phyloP scores from a whole-genome alignment of 495 filamentous ascomycete genomes.

The Podospora comata region DNA sequence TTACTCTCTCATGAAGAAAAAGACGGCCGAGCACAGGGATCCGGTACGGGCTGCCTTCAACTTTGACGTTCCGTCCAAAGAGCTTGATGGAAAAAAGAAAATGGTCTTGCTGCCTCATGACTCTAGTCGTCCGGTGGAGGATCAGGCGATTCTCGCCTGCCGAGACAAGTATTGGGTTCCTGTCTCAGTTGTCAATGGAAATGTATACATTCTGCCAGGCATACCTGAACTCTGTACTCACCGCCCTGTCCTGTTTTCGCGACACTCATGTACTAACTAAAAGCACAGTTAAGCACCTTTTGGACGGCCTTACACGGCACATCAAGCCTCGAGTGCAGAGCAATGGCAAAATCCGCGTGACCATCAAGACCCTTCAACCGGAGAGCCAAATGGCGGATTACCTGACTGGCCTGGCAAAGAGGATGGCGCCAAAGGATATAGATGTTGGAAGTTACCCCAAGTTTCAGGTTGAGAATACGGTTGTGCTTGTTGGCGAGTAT shows the following conservation, averaged over 20 bases:
- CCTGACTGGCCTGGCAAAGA: slow-evolving; percentile 71
- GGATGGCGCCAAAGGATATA: slow-evolving; percentile 67
- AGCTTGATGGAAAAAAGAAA: slow-evolving; percentile 72
- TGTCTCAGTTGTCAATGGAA: slow-evolving; percentile 80
- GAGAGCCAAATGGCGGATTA: slow-evolving; percentile 83
- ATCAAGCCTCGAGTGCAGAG: slow-evolving; percentile 62
- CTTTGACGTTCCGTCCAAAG: slow-evolving; percentile 79
- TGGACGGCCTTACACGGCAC: slow-evolving; percentile 57
- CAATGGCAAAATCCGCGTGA: slow-evolving; percentile 68
- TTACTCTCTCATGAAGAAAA: slow-evolving; percentile 74
- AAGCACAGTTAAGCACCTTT: slow-evolving; percentile 58
- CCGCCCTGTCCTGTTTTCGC: background rate
- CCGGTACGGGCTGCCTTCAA: slow-evolving; percentile 54
- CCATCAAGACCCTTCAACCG: slow-evolving; percentile 80
- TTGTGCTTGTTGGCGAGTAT: slow-evolving; percentile 78
- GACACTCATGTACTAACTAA: background rate
- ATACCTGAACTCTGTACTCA: slow-evolving; percentile 70
- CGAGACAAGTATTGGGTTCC: slow-evolving; percentile 83
- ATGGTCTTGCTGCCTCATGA: slow-evolving; percentile 89
- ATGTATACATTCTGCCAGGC: slow-evolving; percentile 89
- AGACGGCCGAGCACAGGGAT: slow-evolving; percentile 69
- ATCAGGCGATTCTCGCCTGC: slow-evolving; percentile 72
- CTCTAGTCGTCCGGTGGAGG: slow-evolving; percentile 51
- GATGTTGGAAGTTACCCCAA: slow-evolving; percentile 97
- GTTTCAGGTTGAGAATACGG: slow-evolving; percentile 81